Evolutionary conservation across 345 rosid species (phyloP).

Genomic region (Pistacia vera): DNA sequence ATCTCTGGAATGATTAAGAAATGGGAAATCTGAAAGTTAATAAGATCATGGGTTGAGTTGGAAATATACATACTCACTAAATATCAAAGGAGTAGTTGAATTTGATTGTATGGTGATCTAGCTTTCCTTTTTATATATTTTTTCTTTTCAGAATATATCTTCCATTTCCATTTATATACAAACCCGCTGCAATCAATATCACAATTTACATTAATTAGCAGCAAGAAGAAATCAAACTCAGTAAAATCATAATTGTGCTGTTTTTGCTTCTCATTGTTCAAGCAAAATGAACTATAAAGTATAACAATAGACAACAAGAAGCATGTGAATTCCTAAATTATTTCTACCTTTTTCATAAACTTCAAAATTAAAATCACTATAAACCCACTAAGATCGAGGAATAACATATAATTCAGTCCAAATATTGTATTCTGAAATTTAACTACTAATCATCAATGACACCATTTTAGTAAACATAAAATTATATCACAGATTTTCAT

Average conservation of each 20-base stretch:
- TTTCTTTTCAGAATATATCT: not conserved
- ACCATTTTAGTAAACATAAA: too few relatives aligned
- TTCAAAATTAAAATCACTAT: too few relatives aligned
- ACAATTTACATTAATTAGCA: too few relatives aligned
- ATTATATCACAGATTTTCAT: too few relatives aligned
- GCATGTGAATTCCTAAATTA: slow-evolving; percentile 4
- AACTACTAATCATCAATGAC: too few relatives aligned
- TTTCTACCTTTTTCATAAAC: not conserved
- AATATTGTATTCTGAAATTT: too few relatives aligned
- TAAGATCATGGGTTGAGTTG: not conserved
- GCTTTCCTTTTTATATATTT: not conserved
- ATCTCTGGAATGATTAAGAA: not conserved
- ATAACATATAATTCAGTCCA: too few relatives aligned
- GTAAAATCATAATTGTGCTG: too few relatives aligned
- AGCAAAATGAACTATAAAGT: not conserved
- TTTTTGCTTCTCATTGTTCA: not conserved
- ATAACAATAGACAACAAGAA: not conserved
- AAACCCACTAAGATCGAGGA: too few relatives aligned
- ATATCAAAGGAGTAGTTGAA: slow-evolving; percentile 1
- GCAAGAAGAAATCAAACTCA: too few relatives aligned
- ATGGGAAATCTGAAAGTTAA: not conserved
- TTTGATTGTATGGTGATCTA: not conserved
- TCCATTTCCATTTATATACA: too few relatives aligned
- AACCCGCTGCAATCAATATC: too few relatives aligned
- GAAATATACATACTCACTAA: not conserved